Evolutionary conservation across 345 rosid species (phyloP).

Genomic region (Eucalyptus regnans): DNA sequence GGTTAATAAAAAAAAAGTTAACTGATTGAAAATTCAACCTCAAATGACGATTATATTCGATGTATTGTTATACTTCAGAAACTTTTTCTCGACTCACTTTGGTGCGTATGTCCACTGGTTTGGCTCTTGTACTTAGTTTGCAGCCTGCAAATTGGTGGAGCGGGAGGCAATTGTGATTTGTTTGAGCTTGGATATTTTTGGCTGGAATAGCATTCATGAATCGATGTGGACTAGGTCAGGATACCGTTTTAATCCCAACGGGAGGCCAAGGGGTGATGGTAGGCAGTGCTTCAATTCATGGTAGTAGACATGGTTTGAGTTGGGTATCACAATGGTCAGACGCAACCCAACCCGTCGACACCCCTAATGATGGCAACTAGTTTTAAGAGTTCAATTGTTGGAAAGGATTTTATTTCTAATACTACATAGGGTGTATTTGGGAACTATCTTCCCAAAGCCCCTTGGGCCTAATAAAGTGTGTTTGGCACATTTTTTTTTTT

Average conservation of each 20-base stretch:
- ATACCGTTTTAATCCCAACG: background rate
- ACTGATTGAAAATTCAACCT: background rate
- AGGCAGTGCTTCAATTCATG: background rate
- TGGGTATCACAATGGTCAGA: background rate
- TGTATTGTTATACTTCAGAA: background rate
- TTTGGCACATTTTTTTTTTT: too few species aligned
- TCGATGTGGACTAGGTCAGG: background rate
- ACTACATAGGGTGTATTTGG: background rate
- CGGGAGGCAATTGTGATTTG: background rate
- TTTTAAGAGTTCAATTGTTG: background rate
- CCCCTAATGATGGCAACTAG: background rate
- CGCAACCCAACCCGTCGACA: rapidly evolving
- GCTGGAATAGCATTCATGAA: background rate
- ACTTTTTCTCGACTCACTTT: background rate
- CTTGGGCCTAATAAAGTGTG: too few species aligned
- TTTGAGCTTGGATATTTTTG: background rate
- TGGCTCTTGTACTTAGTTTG: background rate
- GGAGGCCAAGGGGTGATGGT: background rate
- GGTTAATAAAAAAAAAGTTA: background rate
- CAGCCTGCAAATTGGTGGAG: background rate
- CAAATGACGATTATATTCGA: background rate
- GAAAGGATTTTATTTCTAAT: background rate
- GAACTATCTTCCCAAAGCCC: too few species aligned
- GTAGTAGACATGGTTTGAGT: background rate
- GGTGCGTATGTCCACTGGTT: background rate